phyloP scores from a whole-genome alignment of 306 rosid genomes.

The Ziziphus jujuba region DNA sequence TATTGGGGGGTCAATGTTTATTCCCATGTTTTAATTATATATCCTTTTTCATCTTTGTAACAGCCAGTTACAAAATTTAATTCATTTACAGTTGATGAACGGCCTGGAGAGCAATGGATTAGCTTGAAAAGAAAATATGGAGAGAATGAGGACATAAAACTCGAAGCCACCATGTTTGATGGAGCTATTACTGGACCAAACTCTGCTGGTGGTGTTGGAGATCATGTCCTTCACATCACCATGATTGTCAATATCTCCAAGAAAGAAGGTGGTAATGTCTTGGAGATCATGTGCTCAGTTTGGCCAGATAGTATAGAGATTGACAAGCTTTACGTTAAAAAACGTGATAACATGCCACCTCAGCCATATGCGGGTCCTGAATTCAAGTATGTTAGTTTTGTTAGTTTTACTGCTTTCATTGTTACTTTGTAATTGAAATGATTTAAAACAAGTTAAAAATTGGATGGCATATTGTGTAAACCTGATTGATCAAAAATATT shows the following conservation, averaged over 20 bases:
- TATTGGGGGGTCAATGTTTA: background rate
- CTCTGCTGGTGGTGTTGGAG: conserved; percentile 27
- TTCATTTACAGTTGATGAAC: conserved; percentile 59
- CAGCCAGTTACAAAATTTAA: conserved; percentile 56
- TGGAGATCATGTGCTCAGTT: conserved; percentile 80
- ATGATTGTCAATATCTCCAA: conserved; percentile 63
- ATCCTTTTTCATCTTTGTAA: conserved; percentile 25
- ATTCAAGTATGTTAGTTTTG: conserved; percentile 56
- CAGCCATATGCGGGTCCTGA: conserved; percentile 76
- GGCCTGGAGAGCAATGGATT: conserved; percentile 81
- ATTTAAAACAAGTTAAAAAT: background rate
- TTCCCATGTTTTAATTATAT: background rate
- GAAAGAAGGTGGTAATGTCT: conserved; percentile 37
- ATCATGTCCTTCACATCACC: conserved; percentile 67
- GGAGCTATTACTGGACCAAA: conserved; percentile 51
- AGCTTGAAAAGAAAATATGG: conserved; percentile 53
- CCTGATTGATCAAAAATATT: background rate
- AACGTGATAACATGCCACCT: conserved; percentile 32
- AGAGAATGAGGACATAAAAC: conserved; percentile 56
- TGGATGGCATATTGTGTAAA: background rate
- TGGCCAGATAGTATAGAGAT: conserved; percentile 79
- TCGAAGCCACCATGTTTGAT: conserved; percentile 82
- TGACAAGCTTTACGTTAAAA: conserved; percentile 38
- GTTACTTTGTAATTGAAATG: background rate
- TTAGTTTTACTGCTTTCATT: background rate